Evolutionary conservation across 192 early-diverging fungal genomes (phyloP).

Genomic region (Spizellomyces sp.): DNA sequence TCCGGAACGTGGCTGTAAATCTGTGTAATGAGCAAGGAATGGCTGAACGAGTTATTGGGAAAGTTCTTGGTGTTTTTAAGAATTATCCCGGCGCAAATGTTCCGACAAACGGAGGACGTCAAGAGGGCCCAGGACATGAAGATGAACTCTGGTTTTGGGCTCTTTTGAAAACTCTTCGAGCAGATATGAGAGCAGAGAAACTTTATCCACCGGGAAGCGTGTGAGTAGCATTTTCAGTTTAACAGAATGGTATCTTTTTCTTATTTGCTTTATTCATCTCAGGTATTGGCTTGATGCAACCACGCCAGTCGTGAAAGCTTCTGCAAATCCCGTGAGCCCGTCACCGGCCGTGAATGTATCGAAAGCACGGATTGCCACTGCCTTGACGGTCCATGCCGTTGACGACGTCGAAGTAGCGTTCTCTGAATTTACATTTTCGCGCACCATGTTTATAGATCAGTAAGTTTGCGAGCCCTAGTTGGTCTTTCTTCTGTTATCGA

Average conservation of each 20-base stretch:
- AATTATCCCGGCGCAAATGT: neutral
- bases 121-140: slow-evolving; percentile 26
- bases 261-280: neutral
- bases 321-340: neutral
- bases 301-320: slow-evolving; percentile 6
- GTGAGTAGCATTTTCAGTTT: slow-evolving; percentile 35
- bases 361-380: slow-evolving; percentile 4
- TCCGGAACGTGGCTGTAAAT: slow-evolving; percentile 68
- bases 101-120: neutral
- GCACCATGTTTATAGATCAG: slow-evolving; percentile 81
- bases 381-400: slow-evolving; percentile 55
- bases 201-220: slow-evolving; percentile 69
- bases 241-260: neutral
- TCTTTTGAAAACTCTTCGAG: slow-evolving; percentile 76
- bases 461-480: slow-evolving; percentile 13
- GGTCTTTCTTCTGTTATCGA: neutral
- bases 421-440: slow-evolving; percentile 76
- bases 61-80: slow-evolving; percentile 42
- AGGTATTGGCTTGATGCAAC: slow-evolving; percentile 28
- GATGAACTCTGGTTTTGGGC: slow-evolving; percentile 85
- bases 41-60: slow-evolving; percentile 49
- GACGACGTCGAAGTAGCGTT: slow-evolving; percentile 80
- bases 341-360: neutral
- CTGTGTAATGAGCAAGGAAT: slow-evolving; percentile 47
- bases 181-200: slow-evolving; percentile 83